Evolutionary conservation across 306 rosid species (phyloP), one percentile per base, ranked within the genome.

Genomic region (Dalbergia cochinchinensis): DNA sequence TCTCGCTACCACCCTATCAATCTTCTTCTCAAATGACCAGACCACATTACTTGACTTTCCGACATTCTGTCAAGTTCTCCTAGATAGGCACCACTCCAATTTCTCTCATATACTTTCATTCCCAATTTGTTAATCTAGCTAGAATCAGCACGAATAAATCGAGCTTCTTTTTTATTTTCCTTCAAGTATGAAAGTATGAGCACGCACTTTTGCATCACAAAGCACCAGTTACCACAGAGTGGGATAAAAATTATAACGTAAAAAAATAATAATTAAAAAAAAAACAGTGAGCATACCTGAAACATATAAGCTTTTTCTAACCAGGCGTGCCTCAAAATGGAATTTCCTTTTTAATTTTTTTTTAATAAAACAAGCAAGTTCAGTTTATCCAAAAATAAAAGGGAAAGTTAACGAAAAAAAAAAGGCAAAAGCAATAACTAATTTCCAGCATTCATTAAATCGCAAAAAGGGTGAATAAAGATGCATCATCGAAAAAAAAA

Each of bases 391-490:
- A 70, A 20, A 48, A 71, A 11, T 69, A 69, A 14, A 13, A 34
- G 19, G 1, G 1, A 8, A 15, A 53, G 3, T 55, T 16, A 55
- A 55, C 3, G 7, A 20, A 2, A 10, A 19, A 9, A 47, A 19
- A 12, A 42, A 65, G 47, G 41, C 6, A 37, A 37, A 53, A 66
- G 64, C 8, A 77, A 81, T 11, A 48, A 73, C 47, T 19, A 74
- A 47, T 80, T 72, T 47, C 42, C 74, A 74, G 53, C 55, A 41
- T 41, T 78, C 39, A 78, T 53, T 45, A 57, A 37, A 51, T 33
- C 9, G 15, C 7, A 41, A 44, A 41, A 65, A 57, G 4, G 72
- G 69, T n/a, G 20, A 26, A 3, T 26, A 26, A 73, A 62, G 18
- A 76, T 11, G 18, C 62, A 59, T 11, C 67, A 65, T 44, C 7